Evolutionary conservation across 176 grass and related monocot species (phyloP).

Genomic region (Musa schizocarpa): DNA sequence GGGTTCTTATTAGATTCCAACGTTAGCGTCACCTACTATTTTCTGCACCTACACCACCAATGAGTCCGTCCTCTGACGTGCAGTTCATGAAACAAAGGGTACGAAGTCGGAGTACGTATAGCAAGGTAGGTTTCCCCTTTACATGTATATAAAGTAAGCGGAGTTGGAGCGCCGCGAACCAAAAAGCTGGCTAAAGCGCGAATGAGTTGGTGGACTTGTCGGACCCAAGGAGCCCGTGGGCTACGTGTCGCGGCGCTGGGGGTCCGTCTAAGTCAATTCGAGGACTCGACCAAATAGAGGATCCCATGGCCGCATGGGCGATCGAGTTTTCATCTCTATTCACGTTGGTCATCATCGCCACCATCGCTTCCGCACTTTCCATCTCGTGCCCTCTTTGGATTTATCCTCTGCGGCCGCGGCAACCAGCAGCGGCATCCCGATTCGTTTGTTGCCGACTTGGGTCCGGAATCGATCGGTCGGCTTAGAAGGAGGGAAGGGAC

Average conservation of each 20-base stretch:
- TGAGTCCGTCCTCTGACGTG: background rate
- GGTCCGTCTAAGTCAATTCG: background rate
- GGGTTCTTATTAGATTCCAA: background rate
- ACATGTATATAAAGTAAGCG: background rate
- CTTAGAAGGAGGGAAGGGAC: background rate
- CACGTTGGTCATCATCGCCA: background rate
- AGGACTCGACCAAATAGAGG: background rate
- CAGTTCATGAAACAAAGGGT: background rate
- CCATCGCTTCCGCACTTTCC: background rate
- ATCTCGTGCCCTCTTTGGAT: background rate
- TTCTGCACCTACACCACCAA: background rate
- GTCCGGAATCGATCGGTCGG: background rate
- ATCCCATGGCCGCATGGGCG: background rate
- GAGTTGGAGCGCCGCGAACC: background rate
- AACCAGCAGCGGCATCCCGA: background rate
- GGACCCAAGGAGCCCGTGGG: background rate
- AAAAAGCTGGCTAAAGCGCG: background rate
- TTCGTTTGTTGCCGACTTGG: background rate
- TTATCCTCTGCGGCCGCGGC: background rate
- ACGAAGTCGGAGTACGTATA: background rate
- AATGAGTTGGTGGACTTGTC: background rate
- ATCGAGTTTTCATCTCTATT: background rate
- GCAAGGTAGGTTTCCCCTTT: background rate
- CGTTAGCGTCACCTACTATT: background rate
- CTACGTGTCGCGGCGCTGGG: background rate